Evolutionary conservation across 495 filamentous ascomycete genomes (phyloP), one percentile per base, ranked within the genome.

Genomic region (Peziza echinospora): DNA sequence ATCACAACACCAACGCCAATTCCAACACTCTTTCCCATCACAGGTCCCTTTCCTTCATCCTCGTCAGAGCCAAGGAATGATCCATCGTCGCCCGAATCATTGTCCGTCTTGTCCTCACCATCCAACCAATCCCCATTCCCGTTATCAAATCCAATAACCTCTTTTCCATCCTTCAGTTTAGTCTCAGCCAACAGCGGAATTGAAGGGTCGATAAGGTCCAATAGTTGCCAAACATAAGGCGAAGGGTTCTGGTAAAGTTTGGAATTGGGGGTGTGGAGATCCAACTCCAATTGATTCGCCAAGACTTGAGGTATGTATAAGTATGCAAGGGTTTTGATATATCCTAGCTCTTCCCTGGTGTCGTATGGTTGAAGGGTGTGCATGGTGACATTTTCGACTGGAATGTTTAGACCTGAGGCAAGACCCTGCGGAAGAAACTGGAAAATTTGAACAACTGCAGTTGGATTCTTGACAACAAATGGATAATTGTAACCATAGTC

Each of bases 361-460:
- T 93, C 77, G 60, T 80, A 76, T 7, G 89, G 84, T 49, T 76
- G 65, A 43, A 97, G 72, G 43, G 71, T 74, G 48, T 75, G 70
- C 70, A 93, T 83, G 19, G 64, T 58, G 19, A 82, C 66, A 42
- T 80, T 63, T 5, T 59, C 48, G 6, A 37, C 8, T 0, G 66
- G 56, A 46, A 80, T 64, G 7, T 63, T 62, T 21, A 80, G 63
- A 30, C 77, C 82, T 44, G 77, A 70, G n/a, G 70, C 65, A 44
- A 97, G 67, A 45, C 82, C 85, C 48, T 72, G 55, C 0, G 84
- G 85, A 8, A 93, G 67, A 49, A 73, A 82, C 25, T 73, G 55
- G 69, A 94, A 94, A 56, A 97, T 84, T 63, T 96, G 91, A 21
- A 75, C 74, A 8, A 81, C 78, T 21, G 84, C 78, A 50, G 78